Conservation (phyloP, 2,329 filamentous ascomycete species). For the Aspergillus clavatus region DNA sequence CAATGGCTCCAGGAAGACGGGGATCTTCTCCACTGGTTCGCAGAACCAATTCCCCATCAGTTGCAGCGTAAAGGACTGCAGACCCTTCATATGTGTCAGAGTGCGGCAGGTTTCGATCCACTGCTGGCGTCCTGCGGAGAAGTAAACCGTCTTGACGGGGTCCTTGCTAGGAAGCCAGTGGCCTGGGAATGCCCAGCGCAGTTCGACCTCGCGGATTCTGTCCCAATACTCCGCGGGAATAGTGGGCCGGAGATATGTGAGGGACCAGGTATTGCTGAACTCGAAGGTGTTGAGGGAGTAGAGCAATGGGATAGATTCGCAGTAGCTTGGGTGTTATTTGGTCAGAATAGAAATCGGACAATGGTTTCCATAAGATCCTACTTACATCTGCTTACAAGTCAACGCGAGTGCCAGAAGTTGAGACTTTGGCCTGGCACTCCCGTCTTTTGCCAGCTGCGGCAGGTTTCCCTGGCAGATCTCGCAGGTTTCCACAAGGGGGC, state of each 20-base stretch:
- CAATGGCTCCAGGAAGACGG: conserved; percentile 34
- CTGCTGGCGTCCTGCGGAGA: conserved; percentile 33
- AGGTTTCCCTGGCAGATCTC: conserved; percentile 32
- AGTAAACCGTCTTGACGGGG: conserved; percentile 35
- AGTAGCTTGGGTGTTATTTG: conserved; percentile 25
- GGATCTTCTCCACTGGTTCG: conserved; percentile 34
- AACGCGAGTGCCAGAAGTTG: conserved; percentile 27
- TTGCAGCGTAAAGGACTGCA: conserved; percentile 30
- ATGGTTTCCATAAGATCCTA: background rate
- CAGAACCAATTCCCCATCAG: conserved; percentile 35
- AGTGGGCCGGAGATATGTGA: conserved; percentile 35
- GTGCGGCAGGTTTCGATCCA: conserved; percentile 35
- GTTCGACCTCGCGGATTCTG: conserved; percentile 30
- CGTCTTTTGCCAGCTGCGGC: conserved; percentile 24
- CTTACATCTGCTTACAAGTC: conserved; percentile 36
- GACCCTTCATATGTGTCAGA: conserved; percentile 18
- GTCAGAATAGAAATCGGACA: background rate
- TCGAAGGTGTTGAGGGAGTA: conserved; percentile 35
- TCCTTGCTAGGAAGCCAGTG: conserved; percentile 40
- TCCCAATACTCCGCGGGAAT: conserved; percentile 26
- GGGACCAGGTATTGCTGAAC: conserved; percentile 39
- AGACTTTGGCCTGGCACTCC: background rate
- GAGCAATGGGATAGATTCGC: conserved; percentile 32
- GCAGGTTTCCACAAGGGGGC: conserved; percentile 25
- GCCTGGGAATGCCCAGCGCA: conserved; percentile 38